Percentiles rank a stretch among this genome's conserved stretches.
Evolutionary conservation across 1,284 basidiomycete genomes (phyloP).

Genomic region (Naganishia albida): DNA sequence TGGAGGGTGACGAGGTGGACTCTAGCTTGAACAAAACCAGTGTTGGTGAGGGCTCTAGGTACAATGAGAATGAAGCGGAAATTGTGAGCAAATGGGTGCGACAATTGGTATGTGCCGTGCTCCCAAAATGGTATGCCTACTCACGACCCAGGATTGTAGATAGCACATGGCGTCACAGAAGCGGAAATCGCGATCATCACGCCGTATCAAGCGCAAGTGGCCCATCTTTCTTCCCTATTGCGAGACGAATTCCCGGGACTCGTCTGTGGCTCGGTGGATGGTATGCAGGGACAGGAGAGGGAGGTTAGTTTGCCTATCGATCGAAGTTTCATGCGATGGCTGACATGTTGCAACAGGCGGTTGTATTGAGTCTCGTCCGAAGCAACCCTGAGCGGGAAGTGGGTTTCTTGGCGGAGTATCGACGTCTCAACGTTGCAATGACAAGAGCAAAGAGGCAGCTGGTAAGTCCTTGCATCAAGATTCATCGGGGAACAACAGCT

Average conservation of each 20-base stretch:
- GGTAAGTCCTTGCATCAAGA: no score
- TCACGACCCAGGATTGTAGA: no score
- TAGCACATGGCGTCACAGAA: conserved; percentile 68
- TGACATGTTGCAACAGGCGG: conserved; percentile 61
- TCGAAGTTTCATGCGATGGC: background rate
- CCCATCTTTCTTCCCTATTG: conserved; percentile 71
- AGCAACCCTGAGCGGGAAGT: conserved; percentile 82
- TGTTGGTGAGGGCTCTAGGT: conserved; percentile 76
- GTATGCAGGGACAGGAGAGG: conserved; percentile 84
- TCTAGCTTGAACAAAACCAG: conserved; percentile 46
- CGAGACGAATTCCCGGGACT: conserved; percentile 70
- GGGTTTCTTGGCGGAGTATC: conserved; percentile 86
- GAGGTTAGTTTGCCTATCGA: conserved; percentile 50
- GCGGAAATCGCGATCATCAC: conserved; percentile 85
- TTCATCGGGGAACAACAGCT: no score
- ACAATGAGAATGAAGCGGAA: conserved; percentile 89
- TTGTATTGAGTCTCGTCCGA: conserved; percentile 83
- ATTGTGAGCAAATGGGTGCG: conserved; percentile 80
- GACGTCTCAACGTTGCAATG: conserved; percentile 92
- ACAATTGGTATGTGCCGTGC: conserved; percentile 63
- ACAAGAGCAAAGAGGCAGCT: conserved; percentile 87
- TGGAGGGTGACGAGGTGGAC: conserved; percentile 56
- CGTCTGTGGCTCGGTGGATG: conserved; percentile 88
- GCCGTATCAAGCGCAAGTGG: conserved; percentile 93
- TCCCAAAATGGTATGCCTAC: background rate